Conservation (phyloP, 176 grass and related monocot genomes). For the Oryza nivara region DNA sequence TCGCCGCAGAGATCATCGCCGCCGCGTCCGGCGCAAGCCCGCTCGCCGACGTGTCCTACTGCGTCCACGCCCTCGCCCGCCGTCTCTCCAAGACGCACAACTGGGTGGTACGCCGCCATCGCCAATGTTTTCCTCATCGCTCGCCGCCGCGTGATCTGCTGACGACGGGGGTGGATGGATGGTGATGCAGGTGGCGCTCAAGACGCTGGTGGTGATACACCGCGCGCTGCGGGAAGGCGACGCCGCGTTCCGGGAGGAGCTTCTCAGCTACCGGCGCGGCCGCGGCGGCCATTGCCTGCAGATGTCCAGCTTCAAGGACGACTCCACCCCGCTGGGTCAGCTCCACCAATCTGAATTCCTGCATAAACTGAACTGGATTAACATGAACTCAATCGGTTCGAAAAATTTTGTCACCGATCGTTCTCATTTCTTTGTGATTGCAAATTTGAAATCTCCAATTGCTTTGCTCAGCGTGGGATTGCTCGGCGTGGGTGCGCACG, state of each 20-base stretch:
- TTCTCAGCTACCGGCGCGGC: slow-evolving; percentile 55
- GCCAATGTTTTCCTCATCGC: neutral
- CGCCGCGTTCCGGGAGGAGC: slow-evolving; percentile 77
- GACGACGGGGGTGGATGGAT: neutral
- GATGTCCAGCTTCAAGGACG: slow-evolving; percentile 89
- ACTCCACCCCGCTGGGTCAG: slow-evolving; percentile 69
- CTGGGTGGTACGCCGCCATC: slow-evolving; percentile 65
- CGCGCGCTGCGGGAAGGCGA: slow-evolving; percentile 69
- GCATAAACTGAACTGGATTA: neutral
- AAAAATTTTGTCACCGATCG: neutral
- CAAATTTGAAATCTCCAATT: neutral
- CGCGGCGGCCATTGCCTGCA: slow-evolving; percentile 65
- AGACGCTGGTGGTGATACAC: slow-evolving; percentile 89
- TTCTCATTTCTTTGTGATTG: neutral
- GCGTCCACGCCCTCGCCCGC: slow-evolving; percentile 71
- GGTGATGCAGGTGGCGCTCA: slow-evolving; percentile 73
- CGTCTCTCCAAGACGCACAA: slow-evolving; percentile 86
- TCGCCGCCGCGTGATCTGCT: neutral
- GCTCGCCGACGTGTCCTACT: slow-evolving; percentile 78
- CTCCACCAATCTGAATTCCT: neutral
- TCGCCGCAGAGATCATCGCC: slow-evolving; percentile 61
- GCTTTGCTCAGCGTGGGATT: slow-evolving; percentile 65
- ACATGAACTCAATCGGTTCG: neutral
- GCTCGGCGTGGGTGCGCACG: slow-evolving; percentile 87
- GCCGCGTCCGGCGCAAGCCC: slow-evolving; percentile 60